These are phyloP conservation scores for Neospermospora avenae DNA, from an alignment of 2,329 filamentous ascomycete species.

Conservation along the genomic window DNA sequence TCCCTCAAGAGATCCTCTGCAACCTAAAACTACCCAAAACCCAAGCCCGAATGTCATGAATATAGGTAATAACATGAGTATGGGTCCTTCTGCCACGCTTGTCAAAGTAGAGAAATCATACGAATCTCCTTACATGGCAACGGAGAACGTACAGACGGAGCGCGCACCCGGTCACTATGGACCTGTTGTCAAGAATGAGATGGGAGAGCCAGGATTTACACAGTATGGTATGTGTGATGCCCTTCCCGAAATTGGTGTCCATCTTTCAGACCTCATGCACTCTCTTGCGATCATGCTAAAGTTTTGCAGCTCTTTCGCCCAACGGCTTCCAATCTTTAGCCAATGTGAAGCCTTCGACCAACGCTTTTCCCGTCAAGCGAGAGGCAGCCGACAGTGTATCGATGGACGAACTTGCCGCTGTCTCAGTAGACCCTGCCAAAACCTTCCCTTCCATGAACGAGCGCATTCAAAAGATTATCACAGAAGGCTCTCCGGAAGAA, in stretches of 20 bases:
- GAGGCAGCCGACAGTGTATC: neutral
- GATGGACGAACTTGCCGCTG: neutral
- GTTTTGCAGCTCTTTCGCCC: neutral
- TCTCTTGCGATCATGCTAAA: neutral
- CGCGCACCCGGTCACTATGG: neutral
- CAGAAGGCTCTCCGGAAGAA: conserved; percentile 18
- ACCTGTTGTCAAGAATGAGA: conserved; percentile 1
- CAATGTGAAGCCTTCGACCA: neutral
- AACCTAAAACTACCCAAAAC: conserved; percentile 8
- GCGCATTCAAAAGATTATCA: conserved; percentile 26
- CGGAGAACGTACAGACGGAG: neutral
- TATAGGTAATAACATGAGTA: neutral
- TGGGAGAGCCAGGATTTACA: neutral
- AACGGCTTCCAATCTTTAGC: neutral
- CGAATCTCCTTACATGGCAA: neutral
- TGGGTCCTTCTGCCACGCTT: neutral
- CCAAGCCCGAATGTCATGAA: neutral
- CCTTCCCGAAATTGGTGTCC: neutral
- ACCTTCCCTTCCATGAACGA: conserved; percentile 18
- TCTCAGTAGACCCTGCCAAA: neutral
- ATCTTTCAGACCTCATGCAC: neutral
- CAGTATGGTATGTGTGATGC: neutral
- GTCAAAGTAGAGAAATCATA: neutral
- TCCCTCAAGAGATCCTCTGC: conserved; percentile 8
- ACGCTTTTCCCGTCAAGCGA: neutral